Percentiles rank a stretch among this genome's conserved stretches.
Conservation (phyloP, 2,329 filamentous ascomycete species). For the Fragosphaeria purpurea region DNA sequence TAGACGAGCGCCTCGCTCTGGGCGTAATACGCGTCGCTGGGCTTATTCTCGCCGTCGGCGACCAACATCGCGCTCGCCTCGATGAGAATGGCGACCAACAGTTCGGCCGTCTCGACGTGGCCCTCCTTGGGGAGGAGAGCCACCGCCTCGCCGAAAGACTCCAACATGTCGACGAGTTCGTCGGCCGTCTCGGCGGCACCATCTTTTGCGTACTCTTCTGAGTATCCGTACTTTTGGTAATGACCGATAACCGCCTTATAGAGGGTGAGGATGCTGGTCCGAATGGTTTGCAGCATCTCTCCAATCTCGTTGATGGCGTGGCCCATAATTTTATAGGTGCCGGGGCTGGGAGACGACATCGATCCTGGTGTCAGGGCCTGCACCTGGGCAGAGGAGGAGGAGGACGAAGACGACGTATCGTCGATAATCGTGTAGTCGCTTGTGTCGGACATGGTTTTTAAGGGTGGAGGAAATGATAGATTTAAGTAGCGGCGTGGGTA, state of each 20-base stretch:
- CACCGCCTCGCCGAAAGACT: not conserved
- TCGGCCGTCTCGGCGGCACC: not conserved
- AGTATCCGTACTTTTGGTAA: no score
- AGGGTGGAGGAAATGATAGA: not conserved
- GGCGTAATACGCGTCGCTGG: not conserved
- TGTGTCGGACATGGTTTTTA: not conserved
- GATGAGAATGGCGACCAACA: not conserved
- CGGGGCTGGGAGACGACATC: no score
- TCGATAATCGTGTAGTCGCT: not conserved
- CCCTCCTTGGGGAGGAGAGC: not conserved
- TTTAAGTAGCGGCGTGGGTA: not conserved
- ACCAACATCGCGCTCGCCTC: not conserved
- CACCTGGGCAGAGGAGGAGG: not conserved
- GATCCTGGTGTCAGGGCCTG: not conserved
- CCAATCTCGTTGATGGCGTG: no score
- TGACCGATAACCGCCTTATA: no score
- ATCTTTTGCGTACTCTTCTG: no score
- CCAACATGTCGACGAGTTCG: not conserved
- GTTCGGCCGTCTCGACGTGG: slow-evolving; percentile 2
- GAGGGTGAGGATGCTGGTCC: no score
- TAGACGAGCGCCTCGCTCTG: not conserved
- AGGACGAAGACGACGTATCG: not conserved
- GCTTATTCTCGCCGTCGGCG: not conserved
- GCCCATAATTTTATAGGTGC: no score
- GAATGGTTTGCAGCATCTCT: no score